Base-by-base conservation (phyloP, 768 basidiomycete species). In the Amanita pseudoporphyria region DNA sequence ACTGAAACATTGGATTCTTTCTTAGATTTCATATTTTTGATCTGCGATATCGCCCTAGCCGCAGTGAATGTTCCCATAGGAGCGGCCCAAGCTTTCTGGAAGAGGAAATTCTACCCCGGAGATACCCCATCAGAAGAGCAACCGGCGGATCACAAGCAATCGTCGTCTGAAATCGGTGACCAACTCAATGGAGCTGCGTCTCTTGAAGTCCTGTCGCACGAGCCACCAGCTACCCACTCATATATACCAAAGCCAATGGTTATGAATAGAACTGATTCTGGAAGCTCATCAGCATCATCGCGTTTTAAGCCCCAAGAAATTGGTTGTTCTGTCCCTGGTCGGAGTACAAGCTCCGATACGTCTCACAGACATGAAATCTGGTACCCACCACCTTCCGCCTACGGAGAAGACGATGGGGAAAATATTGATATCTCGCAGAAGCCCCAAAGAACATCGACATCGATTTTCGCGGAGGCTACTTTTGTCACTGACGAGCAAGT, bases 41-140 rank as follows among this genome's bases (percentile, higher is more conserved):
- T 81, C 39, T 82, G 84, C 18, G 87, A 90, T 60, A 69, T 87
- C 43, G 42, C 81, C 16, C 69, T 76, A 51, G 64, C 70, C 10
- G 48, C 74, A 4, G 60, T 68, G 9, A 59, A 64, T 30, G 64
- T 70, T 48, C 77, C 76, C 2, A 53, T 73, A 36, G 65, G 62
- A 28, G 38, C 67, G 32, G 64, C 52, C 14, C 41, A 62, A 32
- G 52, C 64, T n/a, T 70, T 69, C 66, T 74, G 70, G 67, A 58
- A 61, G 4, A 61, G 54, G 16, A 55, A 53, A 24, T 67, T 64
- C 49, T 53, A 54, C 6, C 51, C 45, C 44, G 48, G 43, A 33
- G 49, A 43, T 50, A 35, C 2, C 9, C 12, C 28, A 35, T 43
- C 40, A 43, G 49, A 50, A 19, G 9, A 52, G 13, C 56, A 58